Base-by-base conservation (phyloP, 306 rosid species). In the Senna siamea region DNA sequence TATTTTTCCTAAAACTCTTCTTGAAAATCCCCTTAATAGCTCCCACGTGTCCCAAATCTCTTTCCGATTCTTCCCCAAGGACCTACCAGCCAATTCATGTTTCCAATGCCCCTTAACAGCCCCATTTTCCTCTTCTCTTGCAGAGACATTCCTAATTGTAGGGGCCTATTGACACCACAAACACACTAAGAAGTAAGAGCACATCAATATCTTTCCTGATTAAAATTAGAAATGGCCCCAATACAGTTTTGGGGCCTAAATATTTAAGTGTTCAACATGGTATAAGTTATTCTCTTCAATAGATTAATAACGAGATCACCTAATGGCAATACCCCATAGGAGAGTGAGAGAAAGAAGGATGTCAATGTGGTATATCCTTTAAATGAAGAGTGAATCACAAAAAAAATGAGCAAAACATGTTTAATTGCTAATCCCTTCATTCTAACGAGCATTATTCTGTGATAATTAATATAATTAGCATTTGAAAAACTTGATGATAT, bases 131-230 rank as follows among this genome's bases (percentile, higher is more conserved):
- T 37, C 40, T 37, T 37, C 40, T 37, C 40, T 5, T 4, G 40
- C 40, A 37, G 40, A 26, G 40, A 37, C 40, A 5, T 7, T 37
- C 40, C 40, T 37, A 5, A 37, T 37, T 37, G 40, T 4, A 37
- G 6, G 40, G 40, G 40, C 40, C 6, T 37, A 37, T 2, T 7
- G 8, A 37, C 6, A 5, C 30, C 38, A 9, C 50, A 72, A 12
- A 23, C 59, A 73, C 46, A 22, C 72, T 47, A 59, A 73, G 28
- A 38, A 71, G 20, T 13, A 68, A 57, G 6, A 57, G 6, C 55
- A 61, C 32, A 17, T 17, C 46, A n/a, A 48, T 68, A 50, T 30
- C 9, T 48, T 53, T 55, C 50, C 38, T 12, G 52, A 11, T 26
- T 53, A 20, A 35, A 23, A 37, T 15, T 26, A 18, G 53, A 54